phyloP scores from a whole-genome alignment of 2,329 filamentous ascomycete genomes.

The Anisogramma anomala region DNA sequence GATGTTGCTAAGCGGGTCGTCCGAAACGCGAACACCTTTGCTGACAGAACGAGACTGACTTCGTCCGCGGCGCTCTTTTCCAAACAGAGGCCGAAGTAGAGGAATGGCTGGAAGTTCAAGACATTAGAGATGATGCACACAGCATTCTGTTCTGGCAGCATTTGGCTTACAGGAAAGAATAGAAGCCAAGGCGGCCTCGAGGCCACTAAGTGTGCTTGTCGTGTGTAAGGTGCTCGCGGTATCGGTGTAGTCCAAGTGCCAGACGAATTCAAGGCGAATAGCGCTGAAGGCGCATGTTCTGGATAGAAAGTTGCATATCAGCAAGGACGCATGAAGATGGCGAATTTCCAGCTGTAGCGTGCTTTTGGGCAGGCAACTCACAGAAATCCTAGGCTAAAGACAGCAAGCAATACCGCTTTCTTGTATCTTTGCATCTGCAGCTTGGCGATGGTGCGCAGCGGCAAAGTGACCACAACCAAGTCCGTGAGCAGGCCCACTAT shows the following conservation, averaged over 20 bases:
- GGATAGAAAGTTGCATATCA: neutral
- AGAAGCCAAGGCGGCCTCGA: neutral
- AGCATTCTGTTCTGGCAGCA: no score
- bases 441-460: neutral
- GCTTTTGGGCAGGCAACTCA: neutral
- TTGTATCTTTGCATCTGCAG: neutral
- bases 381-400: constrained; percentile 2
- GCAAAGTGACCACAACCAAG: neutral
- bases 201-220: neutral
- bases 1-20: no score
- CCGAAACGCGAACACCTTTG: no score
- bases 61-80: no score
- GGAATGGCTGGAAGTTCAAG: no score
- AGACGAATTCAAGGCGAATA: neutral
- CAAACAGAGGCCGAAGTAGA: no score
- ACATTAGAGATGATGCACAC: no score
- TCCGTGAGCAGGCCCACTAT: neutral
- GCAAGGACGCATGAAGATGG: neutral
- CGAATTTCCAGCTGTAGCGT: no score
- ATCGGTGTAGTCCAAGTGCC: neutral
- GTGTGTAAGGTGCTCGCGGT: neutral
- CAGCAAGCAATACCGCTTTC: neutral
- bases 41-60: no score
- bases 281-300: neutral
- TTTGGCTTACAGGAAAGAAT: neutral